Percentiles rank a stretch among this genome's conserved stretches.
Conservation (phyloP, 2,329 filamentous ascomycete genomes). For the Truncatella angustata region DNA sequence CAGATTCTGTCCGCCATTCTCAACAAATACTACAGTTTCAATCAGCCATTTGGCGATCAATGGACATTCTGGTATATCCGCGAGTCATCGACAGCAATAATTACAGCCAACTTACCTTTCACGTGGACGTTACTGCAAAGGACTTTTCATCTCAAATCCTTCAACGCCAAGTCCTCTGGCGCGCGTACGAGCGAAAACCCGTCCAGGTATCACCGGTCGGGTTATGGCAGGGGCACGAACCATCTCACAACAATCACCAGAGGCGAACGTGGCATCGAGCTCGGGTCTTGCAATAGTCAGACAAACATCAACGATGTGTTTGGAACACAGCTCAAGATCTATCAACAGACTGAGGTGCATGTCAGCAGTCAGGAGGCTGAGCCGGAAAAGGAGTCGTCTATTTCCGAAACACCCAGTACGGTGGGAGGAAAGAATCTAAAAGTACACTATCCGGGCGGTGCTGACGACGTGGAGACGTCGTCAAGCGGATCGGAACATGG, state of each 20-base stretch:
- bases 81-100: slow-evolving; percentile 44
- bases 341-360: slow-evolving; percentile 7
- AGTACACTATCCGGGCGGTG: slow-evolving; percentile 2
- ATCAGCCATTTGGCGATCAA: slow-evolving; percentile 32
- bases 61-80: slow-evolving; percentile 47
- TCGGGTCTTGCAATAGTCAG: slow-evolving; percentile 1
- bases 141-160: slow-evolving; percentile 3
- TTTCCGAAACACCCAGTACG: not conserved
- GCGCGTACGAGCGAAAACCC: not conserved
- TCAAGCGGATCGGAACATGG: not conserved
- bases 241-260: not conserved
- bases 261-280: slow-evolving; percentile 1
- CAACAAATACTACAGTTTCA: slow-evolving; percentile 44
- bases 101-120: slow-evolving; percentile 41
- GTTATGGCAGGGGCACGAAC: slow-evolving; percentile 1
- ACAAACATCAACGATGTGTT: slow-evolving; percentile 5
- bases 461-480: slow-evolving; percentile 1
- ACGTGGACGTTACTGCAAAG: slow-evolving; percentile 29
- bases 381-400: not conserved
- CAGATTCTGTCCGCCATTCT: slow-evolving; percentile 51
- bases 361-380: slow-evolving; percentile 1
- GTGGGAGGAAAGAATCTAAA: not conserved
- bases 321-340: slow-evolving; percentile 7
- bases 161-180: slow-evolving; percentile 7
- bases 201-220: slow-evolving; percentile 4